Evolutionary conservation across 306 rosid species (phyloP), one percentile per base, ranked within the genome.

Genomic region (Leucaena leucocephala): DNA sequence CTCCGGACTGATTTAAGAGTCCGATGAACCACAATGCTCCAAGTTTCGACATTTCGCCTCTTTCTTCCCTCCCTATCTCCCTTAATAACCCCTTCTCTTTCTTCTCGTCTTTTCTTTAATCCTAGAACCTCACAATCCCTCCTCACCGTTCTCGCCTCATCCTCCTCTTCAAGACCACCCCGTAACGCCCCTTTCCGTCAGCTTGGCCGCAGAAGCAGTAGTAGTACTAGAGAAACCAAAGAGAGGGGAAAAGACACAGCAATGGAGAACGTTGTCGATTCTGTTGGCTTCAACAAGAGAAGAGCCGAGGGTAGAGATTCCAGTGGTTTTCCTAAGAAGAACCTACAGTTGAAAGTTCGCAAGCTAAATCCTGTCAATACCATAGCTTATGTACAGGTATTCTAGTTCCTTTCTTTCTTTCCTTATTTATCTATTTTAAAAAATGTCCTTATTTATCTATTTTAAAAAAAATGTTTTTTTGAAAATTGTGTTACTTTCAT

Each of bases 291-390:
- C 81, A 88, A 91, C 75, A 91, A 88, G 89, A 80, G 87, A 76
- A 91, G 90, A 68, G 89, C 91, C 1, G 90, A 89, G 78, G 91
- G 91, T 13, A 58, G 76, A 75, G 93, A 86, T 54, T 84, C 84
- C 78, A 70, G 0, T 33, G 93, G 83, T 63, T 68, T 77, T 34
- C 83, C 91, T 45, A 82, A 71, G 84, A 90, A 80, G 87, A 74
- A 38, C 44, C 89, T 86, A 0, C 89, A 83, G 64, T 76, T 82
- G 64, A 88, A 82, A 83, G 78, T 42, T 8, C 87, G 89, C 64
- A 80, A 70, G 80, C 84, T 91, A 65, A 91, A 91, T 80, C 88
- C 86, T 39, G 45, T 66, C 36, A 91, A 87, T 76, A 87, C 91
- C 63, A 83, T 85, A 49, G 64, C 88, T 40, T 86, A 86, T 71